Percentiles rank a stretch among this genome's conserved stretches.
phyloP scores from a whole-genome alignment of 2,329 filamentous ascomycete species.

The Chaetothyriales sp. region DNA sequence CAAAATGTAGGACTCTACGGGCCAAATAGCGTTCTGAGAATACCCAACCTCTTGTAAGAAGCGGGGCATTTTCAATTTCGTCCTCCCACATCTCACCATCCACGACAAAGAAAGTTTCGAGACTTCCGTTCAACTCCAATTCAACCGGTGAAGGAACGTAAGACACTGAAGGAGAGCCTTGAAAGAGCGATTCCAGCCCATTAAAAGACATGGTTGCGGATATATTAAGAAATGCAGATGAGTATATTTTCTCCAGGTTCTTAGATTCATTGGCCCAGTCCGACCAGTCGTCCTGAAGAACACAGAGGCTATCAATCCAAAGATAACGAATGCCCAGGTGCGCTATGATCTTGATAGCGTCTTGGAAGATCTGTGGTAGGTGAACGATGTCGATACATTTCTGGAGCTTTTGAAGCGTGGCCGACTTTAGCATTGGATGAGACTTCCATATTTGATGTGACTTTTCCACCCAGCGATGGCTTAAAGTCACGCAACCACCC shows the following conservation, averaged over 20 bases:
- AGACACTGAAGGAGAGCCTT: neutral
- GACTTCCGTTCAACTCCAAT: neutral
- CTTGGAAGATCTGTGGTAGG: slow-evolving; percentile 18
- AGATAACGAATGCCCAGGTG: slow-evolving; percentile 13
- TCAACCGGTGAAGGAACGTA: neutral
- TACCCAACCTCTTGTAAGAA: slow-evolving; percentile 6
- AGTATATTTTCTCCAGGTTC: slow-evolving; percentile 10
- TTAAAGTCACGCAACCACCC: no score
- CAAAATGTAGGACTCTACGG: slow-evolving; percentile 8
- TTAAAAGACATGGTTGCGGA: slow-evolving; percentile 2
- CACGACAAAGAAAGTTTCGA: neutral
- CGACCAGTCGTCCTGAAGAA: slow-evolving; percentile 14
- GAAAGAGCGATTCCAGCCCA: neutral
- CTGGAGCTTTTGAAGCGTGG: neutral
- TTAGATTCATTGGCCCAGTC: slow-evolving; percentile 13
- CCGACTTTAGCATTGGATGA: slow-evolving; percentile 1
- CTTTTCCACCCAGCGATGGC: no score
- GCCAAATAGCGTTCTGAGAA: slow-evolving; percentile 7
- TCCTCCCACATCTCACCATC: neutral
- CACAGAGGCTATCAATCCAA: slow-evolving; percentile 21
- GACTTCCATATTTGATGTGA: slow-evolving; percentile 1
- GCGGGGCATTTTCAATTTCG: neutral
- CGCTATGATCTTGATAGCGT: slow-evolving; percentile 16
- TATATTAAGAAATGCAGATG: slow-evolving; percentile 2
- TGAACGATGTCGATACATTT: slow-evolving; percentile 3